Conservation (phyloP, 345 rosid species). For the Viola odorata region DNA sequence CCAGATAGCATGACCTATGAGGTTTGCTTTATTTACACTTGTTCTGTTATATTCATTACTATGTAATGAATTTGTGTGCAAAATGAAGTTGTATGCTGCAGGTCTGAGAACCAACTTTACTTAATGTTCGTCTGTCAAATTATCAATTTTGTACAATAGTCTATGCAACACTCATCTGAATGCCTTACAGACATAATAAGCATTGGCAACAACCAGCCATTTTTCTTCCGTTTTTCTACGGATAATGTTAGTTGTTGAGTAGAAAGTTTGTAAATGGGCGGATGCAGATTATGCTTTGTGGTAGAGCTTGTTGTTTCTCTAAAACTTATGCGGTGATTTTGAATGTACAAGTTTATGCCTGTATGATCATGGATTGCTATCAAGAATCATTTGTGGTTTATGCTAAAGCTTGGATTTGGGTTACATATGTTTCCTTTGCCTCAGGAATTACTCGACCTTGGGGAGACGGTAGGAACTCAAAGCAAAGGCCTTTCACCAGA, state of each 20-base stretch:
- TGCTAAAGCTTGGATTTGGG: background rate
- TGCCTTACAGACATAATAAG: too few relatives aligned
- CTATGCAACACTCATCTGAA: too few relatives aligned
- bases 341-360: background rate
- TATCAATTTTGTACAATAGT: too few relatives aligned
- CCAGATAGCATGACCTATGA: slow-evolving; percentile 70
- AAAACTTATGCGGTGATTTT: background rate
- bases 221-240: too few relatives aligned
- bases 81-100: background rate
- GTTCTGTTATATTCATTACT: slow-evolving; percentile 4
- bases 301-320: background rate
- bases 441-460: slow-evolving; percentile 66
- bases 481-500: slow-evolving; percentile 58
- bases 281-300: background rate
- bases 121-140: too few relatives aligned
- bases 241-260: too few relatives aligned
- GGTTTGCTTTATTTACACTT: slow-evolving; percentile 34
- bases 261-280: too few relatives aligned
- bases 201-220: too few relatives aligned
- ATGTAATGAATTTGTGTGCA: background rate
- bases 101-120: too few relatives aligned
- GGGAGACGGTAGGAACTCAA: slow-evolving; percentile 64
- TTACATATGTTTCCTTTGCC: slow-evolving; percentile 6
- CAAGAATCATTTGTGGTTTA: background rate
- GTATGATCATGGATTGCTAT: background rate